phyloP scores from a whole-genome alignment of 1,284 basidiomycete species.

The Rugosomyces carneus region DNA sequence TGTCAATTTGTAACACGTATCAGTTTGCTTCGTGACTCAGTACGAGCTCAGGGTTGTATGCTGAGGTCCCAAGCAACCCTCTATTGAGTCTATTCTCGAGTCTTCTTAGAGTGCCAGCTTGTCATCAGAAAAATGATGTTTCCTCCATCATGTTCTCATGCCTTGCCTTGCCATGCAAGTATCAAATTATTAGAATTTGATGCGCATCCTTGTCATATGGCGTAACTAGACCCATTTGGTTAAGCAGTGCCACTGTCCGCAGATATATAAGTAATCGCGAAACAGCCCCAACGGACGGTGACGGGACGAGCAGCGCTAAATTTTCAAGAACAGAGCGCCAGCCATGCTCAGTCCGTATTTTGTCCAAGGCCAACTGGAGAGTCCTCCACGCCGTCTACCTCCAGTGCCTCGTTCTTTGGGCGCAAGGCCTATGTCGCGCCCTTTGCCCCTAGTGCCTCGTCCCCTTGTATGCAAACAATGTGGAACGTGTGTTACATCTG shows the following conservation, averaged over 20 bases:
- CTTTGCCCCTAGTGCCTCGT: conserved; percentile 31
- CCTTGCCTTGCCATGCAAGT: neutral
- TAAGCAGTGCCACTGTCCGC: neutral
- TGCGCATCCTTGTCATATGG: neutral
- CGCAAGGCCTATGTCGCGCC: conserved; percentile 19
- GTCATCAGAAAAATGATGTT: neutral
- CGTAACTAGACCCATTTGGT: neutral
- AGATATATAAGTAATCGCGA: conserved; percentile 5
- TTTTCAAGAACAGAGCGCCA: neutral
- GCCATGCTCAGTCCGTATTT: conserved; percentile 12
- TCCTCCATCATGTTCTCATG: neutral
- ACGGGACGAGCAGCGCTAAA: conserved; percentile 10
- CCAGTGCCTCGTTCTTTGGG: conserved; percentile 19
- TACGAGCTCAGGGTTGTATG: too few species aligned
- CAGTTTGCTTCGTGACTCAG: neutral
- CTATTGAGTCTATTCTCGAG: too few species aligned
- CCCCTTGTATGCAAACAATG: conserved; percentile 39
- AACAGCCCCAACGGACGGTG: neutral
- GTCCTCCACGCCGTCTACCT: conserved; percentile 25
- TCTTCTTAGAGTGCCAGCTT: neutral
- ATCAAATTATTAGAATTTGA: neutral
- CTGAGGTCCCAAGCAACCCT: too few species aligned
- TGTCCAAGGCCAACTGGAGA: conserved; percentile 12
- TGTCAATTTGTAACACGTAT: conserved; percentile 8
- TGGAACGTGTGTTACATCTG: conserved; percentile 36